phyloP scores from a whole-genome alignment of 2,329 filamentous ascomycete species.

The Hypoxylon sp. region DNA sequence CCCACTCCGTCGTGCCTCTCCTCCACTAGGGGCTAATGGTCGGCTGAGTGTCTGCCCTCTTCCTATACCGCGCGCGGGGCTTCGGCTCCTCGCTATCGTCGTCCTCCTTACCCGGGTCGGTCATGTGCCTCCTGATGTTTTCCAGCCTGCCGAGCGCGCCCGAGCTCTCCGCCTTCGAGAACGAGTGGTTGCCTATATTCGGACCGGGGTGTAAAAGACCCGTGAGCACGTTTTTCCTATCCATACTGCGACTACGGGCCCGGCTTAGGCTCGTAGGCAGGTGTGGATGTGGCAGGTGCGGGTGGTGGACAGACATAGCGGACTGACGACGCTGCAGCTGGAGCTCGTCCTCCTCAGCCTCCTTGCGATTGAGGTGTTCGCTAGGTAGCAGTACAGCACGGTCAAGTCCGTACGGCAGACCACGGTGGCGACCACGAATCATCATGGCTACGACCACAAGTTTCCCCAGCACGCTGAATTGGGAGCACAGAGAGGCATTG shows the following conservation, averaged over 20 bases:
- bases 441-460: constrained; percentile 77
- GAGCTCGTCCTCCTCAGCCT: constrained; percentile 61
- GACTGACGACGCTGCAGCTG: constrained; percentile 54
- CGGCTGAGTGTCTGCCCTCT: constrained; percentile 45
- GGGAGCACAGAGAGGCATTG: constrained; percentile 83
- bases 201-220: constrained; percentile 50
- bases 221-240: constrained; percentile 45
- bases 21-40: constrained; percentile 43
- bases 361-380: constrained; percentile 66
- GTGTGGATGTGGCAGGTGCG: constrained; percentile 31
- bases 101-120: constrained; percentile 41
- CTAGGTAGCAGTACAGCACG: constrained; percentile 70
- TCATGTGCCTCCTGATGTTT: constrained; percentile 39
- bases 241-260: constrained; percentile 48
- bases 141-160: constrained; percentile 36
- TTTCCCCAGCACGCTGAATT: constrained; percentile 82
- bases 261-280: constrained; percentile 42
- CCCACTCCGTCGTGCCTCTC: constrained; percentile 28
- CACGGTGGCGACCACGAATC: constrained; percentile 76
- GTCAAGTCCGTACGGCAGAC: constrained; percentile 74
- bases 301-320: constrained; percentile 47
- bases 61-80: constrained; percentile 21
- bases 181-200: constrained; percentile 36
- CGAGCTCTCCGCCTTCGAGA: constrained; percentile 40
- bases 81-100: constrained; percentile 34